These are phyloP conservation scores for Phytophthora cryptogea DNA, from an alignment of 352 stramenopile species.

Conservation along the genomic window DNA sequence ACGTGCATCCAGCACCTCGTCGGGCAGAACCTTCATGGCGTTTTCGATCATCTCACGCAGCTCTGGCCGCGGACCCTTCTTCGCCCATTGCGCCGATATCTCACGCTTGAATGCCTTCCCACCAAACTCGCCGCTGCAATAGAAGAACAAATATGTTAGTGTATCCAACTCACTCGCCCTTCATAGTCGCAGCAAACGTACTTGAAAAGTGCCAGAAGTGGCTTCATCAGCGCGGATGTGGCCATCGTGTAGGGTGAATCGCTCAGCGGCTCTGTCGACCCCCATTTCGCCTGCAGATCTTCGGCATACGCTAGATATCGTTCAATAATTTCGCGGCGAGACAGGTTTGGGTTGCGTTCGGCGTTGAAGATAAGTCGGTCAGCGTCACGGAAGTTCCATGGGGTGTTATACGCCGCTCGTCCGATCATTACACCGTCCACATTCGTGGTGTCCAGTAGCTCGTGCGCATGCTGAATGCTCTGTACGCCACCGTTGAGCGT, in stretches of 20 bases:
- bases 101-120: slow-evolving; percentile 84
- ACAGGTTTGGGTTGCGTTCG: slow-evolving; percentile 76
- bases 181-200: slow-evolving; percentile 28
- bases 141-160: slow-evolving; percentile 3
- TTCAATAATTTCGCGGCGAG: slow-evolving; percentile 82
- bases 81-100: slow-evolving; percentile 70
- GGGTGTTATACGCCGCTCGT: slow-evolving; percentile 86
- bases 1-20: slow-evolving; percentile 72
- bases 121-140: slow-evolving; percentile 64
- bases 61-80: slow-evolving; percentile 61
- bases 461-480: slow-evolving; percentile 90
- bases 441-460: slow-evolving; percentile 80
- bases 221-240: slow-evolving; percentile 81
- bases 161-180: not conserved
- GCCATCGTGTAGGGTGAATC: slow-evolving; percentile 74
- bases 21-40: slow-evolving; percentile 67
- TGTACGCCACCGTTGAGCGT: slow-evolving; percentile 98
- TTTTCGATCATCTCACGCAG: slow-evolving; percentile 79
- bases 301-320: slow-evolving; percentile 89
- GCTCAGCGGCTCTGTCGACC: slow-evolving; percentile 45
- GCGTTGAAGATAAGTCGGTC: slow-evolving; percentile 85
- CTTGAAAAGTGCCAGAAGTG: slow-evolving; percentile 79
- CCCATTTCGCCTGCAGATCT: slow-evolving; percentile 76
- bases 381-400: slow-evolving; percentile 88
- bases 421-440: slow-evolving; percentile 92